These are phyloP conservation scores for Sergeia podlipaevii DNA, from an alignment of 208 protist species.

Conservation along the genomic window DNA sequence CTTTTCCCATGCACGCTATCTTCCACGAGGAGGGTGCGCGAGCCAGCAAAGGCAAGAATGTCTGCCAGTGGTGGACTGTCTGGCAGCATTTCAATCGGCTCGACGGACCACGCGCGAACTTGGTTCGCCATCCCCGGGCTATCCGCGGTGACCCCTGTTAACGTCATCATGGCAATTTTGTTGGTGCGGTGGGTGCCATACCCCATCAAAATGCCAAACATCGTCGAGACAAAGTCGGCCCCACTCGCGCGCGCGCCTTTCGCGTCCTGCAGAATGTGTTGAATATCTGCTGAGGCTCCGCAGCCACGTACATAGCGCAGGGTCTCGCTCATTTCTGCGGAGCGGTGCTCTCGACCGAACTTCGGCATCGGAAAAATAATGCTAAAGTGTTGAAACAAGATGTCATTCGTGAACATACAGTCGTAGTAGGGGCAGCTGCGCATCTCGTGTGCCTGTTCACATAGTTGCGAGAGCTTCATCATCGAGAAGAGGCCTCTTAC, in stretches of 20 bases:
- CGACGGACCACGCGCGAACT: slow-evolving; percentile 43
- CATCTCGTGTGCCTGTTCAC: slow-evolving; percentile 82
- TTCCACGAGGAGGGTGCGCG: slow-evolving; percentile 61
- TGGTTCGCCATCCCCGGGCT: slow-evolving; percentile 33
- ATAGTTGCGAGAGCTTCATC: slow-evolving; percentile 60
- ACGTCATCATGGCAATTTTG: slow-evolving; percentile 51
- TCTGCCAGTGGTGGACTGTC: slow-evolving; percentile 78
- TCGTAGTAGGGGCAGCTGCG: slow-evolving; percentile 79
- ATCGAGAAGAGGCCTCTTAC: slow-evolving; percentile 57
- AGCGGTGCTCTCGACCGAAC: slow-evolving; percentile 72
- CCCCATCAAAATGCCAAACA: slow-evolving; percentile 74
- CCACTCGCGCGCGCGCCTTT: slow-evolving; percentile 61
- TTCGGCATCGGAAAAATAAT: slow-evolving; percentile 87
- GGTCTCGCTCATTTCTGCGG: slow-evolving; percentile 79
- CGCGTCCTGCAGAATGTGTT: slow-evolving; percentile 74
- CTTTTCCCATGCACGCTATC: slow-evolving; percentile 50
- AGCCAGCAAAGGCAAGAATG: slow-evolving; percentile 65
- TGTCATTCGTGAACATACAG: slow-evolving; percentile 65
- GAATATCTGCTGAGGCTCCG: slow-evolving; percentile 64
- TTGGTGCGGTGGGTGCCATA: slow-evolving; percentile 72
- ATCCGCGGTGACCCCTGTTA: slow-evolving; percentile 33
- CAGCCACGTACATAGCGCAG: slow-evolving; percentile 84
- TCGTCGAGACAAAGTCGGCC: slow-evolving; percentile 73
- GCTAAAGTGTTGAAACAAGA: slow-evolving; percentile 80
- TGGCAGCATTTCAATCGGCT: slow-evolving; percentile 65